Evolutionary conservation across 202 grass and related monocot species (phyloP).

Genomic region (Setaria viridis): DNA sequence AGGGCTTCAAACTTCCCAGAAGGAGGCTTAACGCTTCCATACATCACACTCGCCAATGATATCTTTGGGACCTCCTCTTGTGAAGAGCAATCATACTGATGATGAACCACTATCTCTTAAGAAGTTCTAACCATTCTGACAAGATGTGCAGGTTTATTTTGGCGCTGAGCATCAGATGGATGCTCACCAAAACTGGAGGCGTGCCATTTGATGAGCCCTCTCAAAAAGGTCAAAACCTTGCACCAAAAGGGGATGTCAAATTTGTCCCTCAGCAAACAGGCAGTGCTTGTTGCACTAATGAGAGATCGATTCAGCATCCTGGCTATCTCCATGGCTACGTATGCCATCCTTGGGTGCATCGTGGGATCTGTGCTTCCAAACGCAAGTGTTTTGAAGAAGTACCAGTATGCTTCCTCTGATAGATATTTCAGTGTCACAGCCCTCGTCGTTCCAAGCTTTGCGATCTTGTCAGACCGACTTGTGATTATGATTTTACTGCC

Average conservation of each 20-base stretch:
- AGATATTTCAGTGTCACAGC: no score
- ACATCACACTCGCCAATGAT: background rate
- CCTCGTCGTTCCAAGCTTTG: background rate
- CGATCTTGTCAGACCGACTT: background rate
- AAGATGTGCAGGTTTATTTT: background rate
- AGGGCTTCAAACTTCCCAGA: background rate
- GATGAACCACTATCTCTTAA: background rate
- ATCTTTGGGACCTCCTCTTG: background rate
- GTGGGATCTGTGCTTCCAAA: no score
- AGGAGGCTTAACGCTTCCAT: background rate
- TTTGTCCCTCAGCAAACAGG: no score
- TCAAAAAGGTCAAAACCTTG: background rate
- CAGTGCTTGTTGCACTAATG: no score
- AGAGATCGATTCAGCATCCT: no score
- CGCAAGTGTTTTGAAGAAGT: no score
- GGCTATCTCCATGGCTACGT: no score
- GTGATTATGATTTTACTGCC: conserved; percentile 22
- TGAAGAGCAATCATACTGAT: background rate
- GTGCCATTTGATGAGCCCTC: background rate
- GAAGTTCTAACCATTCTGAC: background rate
- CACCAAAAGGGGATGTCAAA: background rate
- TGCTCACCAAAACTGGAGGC: background rate
- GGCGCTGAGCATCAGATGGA: background rate
- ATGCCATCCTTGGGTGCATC: no score
- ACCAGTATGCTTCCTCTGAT: no score